phyloP scores from a whole-genome alignment of 805 yeast genomes.

The Ogataea nakhonphanomensis region DNA sequence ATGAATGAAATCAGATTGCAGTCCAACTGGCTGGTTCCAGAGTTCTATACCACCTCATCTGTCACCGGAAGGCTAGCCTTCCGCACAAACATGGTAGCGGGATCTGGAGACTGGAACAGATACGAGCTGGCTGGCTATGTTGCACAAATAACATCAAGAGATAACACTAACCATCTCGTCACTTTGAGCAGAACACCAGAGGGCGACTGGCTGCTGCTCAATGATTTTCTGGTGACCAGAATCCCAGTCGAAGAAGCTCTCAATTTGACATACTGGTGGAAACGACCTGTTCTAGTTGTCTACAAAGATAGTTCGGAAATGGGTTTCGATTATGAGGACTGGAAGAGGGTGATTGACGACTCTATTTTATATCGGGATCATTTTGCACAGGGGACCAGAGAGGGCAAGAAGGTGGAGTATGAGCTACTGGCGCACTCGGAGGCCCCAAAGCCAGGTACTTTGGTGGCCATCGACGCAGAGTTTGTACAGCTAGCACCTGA shows the following conservation, averaged over 20 bases:
- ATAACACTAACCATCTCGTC: slow-evolving; percentile 56
- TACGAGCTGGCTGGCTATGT: slow-evolving; percentile 69
- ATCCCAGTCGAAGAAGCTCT: slow-evolving; percentile 76
- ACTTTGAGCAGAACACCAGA: slow-evolving; percentile 48
- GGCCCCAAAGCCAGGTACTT: slow-evolving; percentile 69
- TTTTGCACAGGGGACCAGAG: slow-evolving; percentile 65
- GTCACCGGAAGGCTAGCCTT: slow-evolving; percentile 27
- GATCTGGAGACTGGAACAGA: slow-evolving; percentile 29
- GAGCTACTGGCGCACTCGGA: slow-evolving; percentile 62
- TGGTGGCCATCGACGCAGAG: slow-evolving; percentile 95
- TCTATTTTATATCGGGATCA: slow-evolving; percentile 69
- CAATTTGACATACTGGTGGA: slow-evolving; percentile 73
- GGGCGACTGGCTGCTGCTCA: slow-evolving; percentile 74
- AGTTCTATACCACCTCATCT: slow-evolving; percentile 42
- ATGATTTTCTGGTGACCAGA: slow-evolving; percentile 83
- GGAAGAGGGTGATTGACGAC: slow-evolving; percentile 54
- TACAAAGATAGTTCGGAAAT: slow-evolving; percentile 52
- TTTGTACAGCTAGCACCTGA: slow-evolving; percentile 83
- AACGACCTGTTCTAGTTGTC: slow-evolving; percentile 68
- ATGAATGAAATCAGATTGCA: slow-evolving; percentile 47
- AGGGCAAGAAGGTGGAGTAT: slow-evolving; percentile 58
- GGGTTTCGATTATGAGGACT: slow-evolving; percentile 45
- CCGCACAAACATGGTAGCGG: slow-evolving; percentile 24
- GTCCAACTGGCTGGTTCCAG: slow-evolving; percentile 59
- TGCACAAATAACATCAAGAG: slow-evolving; percentile 58